These are phyloP conservation scores for Paramecium primaurelia DNA, from an alignment of 73 alveolate genomes.

Conservation along the genomic window DNA sequence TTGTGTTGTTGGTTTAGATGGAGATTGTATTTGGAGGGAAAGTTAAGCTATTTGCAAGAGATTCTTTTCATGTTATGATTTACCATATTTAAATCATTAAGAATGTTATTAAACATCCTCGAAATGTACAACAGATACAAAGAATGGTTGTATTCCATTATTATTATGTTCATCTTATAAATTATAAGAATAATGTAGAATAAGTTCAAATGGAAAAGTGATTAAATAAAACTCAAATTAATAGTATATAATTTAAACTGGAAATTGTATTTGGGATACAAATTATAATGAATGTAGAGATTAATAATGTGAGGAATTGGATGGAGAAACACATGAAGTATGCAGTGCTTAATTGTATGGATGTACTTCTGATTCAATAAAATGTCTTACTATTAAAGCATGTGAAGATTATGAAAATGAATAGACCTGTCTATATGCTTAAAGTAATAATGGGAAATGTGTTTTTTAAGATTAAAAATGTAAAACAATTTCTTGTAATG, in stretches of 20 bases:
- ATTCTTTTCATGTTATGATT: background rate
- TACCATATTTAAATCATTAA: background rate
- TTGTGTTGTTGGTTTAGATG: conserved; percentile 21
- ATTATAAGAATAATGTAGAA: background rate
- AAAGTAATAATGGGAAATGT: background rate
- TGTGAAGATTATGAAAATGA: background rate
- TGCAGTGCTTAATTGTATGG: conserved; percentile 20
- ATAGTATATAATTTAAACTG: background rate
- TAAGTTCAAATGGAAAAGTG: background rate
- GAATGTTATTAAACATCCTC: background rate
- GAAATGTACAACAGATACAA: background rate
- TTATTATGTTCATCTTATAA: background rate
- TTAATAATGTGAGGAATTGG: background rate
- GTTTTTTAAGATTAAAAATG: background rate
- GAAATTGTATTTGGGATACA: background rate
- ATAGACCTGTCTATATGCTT: background rate
- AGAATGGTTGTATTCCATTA: background rate
- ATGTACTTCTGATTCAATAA: background rate
- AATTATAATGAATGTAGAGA: background rate
- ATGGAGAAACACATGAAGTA: background rate
- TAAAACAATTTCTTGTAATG: background rate
- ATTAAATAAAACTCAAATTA: background rate
- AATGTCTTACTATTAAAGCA: background rate
- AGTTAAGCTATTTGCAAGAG: background rate
- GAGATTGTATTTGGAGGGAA: conserved; percentile 16